Percentiles rank a stretch among this genome's conserved stretches.
Conservation (phyloP, 192 early-diverging fungal genomes). For the Mycoemilia scoparia region DNA sequence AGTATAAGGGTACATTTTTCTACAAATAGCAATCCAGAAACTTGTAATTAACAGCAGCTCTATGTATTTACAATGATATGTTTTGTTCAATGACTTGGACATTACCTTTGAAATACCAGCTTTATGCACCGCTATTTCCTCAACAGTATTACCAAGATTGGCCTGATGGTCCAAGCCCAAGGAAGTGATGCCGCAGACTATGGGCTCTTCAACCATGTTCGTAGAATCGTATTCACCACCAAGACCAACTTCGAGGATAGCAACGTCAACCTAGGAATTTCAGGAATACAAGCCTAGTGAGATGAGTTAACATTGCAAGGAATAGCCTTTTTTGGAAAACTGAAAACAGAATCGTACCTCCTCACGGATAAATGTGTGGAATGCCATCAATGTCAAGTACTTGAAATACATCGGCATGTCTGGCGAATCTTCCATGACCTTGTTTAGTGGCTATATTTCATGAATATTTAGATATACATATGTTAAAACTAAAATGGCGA, state of each 20-base stretch:
- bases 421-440: conserved; percentile 7
- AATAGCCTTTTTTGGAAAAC: neutral
- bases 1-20: conserved; percentile 43
- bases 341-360: conserved; percentile 27
- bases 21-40: too few relatives aligned
- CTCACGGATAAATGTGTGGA: conserved; percentile 70
- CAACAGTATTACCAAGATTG: conserved; percentile 51
- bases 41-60: too few relatives aligned
- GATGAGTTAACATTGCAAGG: neutral
- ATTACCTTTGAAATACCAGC: conserved; percentile 76
- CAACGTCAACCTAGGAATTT: conserved; percentile 75
- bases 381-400: conserved; percentile 78
- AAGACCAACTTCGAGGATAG: conserved; percentile 64
- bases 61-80: too few relatives aligned
- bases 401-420: conserved; percentile 66
- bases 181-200: conserved; percentile 64
- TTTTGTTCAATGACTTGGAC: too few relatives aligned
- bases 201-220: conserved; percentile 49
- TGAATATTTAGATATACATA: too few relatives aligned
- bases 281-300: conserved; percentile 2
- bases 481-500: too few relatives aligned
- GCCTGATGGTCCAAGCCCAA: conserved; percentile 60
- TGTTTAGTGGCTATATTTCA: conserved; percentile 9
- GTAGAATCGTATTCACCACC: conserved; percentile 77
- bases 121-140: conserved; percentile 69